Evolutionary conservation across 2,329 filamentous ascomycete species (phyloP), one percentile per base, ranked within the genome.

Genomic region (Colletotrichum higginsianum): DNA sequence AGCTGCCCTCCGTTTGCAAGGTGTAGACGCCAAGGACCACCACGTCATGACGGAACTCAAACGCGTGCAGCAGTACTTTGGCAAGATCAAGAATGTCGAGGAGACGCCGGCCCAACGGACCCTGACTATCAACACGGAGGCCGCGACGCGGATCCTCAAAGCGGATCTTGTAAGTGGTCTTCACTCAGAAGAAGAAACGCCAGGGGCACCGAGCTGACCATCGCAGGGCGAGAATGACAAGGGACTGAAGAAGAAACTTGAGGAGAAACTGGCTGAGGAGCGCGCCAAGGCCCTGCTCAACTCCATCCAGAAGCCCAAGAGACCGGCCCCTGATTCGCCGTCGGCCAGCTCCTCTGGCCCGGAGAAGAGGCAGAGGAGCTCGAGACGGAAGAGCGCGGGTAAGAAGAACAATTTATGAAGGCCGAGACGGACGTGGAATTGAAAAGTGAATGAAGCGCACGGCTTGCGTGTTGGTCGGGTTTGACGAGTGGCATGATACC

Each of bases 41-140:
- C 89, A 94, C 38, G 90, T 99, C 71, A 96, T 94, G 82, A 88
- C 88, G 71, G 96, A 99, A 84, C 88, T 99, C 74, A 92, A 90
- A 70, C 91, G 96, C 67, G 92, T 98, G 65, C 94, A 92, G 81
- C 93, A 95, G 79, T 98, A 98, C 82, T 97, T 98, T 82, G 90
- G 89, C 71, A 99, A 98, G 85, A 96, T 98, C 80, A 94, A 96
- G 79, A 85, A 86, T 16, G 88, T 90, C 3, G 95, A 98, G 81
- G 87, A 86, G 8, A 88, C 89, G 1, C 86, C 88, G 4, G 81
- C 84, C 64, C 85, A 89, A 77, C 87, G 88, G 42, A 85, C 81
- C 52, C 78, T 82, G 72, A 87, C 84, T 1, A 83, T 94, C 74
- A 89, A 98, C 78, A 95, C 93, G 76, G 89, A 90, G 75, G 95